phyloP scores from a whole-genome alignment of 1,284 basidiomycete genomes.

The Malassezia vespertilionis region DNA sequence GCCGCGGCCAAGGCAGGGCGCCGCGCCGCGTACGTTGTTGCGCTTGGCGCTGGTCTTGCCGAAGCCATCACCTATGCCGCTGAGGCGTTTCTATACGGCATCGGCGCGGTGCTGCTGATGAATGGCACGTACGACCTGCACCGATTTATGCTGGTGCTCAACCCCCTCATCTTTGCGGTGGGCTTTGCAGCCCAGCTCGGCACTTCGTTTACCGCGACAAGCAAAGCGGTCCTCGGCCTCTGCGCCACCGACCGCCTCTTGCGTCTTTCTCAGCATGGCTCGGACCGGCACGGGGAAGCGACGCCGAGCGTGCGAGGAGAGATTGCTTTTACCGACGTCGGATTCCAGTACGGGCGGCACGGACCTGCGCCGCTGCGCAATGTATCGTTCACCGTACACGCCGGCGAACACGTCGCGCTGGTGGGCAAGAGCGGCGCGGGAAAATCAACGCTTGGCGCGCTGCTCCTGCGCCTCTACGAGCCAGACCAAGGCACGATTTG shows the following conservation, averaged over 20 bases:
- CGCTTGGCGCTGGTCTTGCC: conserved; percentile 65
- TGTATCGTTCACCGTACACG: conserved; percentile 18
- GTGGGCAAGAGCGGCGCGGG: conserved; percentile 41
- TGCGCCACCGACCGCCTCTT: conserved; percentile 66
- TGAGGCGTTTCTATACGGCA: conserved; percentile 72
- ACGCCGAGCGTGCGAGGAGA: conserved; percentile 14
- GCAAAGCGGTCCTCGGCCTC: conserved; percentile 53
- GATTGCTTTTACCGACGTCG: conserved; percentile 28
- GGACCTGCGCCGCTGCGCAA: conserved; percentile 21
- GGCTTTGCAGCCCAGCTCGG: conserved; percentile 81
- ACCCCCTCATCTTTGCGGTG: conserved; percentile 82
- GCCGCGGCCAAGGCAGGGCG: conserved; percentile 60
- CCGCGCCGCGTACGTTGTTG: conserved; percentile 64
- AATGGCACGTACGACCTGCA: conserved; percentile 72
- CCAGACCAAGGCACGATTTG: conserved; percentile 23
- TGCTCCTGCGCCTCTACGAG: conserved; percentile 40
- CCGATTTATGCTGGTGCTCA: conserved; percentile 76
- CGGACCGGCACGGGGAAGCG: conserved; percentile 6
- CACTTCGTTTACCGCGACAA: conserved; percentile 54
- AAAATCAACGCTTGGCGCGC: conserved; percentile 36
- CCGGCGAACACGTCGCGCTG: conserved; percentile 40
- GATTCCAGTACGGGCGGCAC: conserved; percentile 28
- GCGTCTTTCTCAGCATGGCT: conserved; percentile 2
- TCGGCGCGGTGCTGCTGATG: conserved; percentile 71
- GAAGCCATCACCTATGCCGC: conserved; percentile 69